A percentile compares a stretch with the other conserved stretches of the same genome.
phyloP scores from a whole-genome alignment of 768 basidiomycete genomes.

The Termitomyces sp. region DNA sequence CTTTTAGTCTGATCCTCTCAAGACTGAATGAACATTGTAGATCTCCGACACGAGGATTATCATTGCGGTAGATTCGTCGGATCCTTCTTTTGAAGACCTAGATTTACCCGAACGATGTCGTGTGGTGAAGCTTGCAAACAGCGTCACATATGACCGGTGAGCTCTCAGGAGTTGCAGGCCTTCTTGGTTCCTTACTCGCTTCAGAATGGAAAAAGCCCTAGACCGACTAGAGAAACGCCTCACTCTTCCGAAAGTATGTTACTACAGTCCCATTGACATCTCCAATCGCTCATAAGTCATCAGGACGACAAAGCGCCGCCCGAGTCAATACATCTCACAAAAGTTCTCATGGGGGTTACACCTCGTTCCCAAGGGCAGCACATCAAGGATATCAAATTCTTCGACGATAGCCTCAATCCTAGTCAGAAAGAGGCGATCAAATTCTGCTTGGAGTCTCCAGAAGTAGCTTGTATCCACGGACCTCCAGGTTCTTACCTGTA shows the following conservation, averaged over 20 bases:
- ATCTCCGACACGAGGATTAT: conserved; percentile 80
- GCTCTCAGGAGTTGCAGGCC: neutral
- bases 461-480: conserved; percentile 93
- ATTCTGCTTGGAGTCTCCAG: conserved; percentile 76
- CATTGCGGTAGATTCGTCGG: conserved; percentile 69
- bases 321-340: conserved; percentile 48
- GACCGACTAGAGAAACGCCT: conserved; percentile 55
- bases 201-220: conserved; percentile 85
- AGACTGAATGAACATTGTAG: conserved; percentile 30
- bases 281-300: neutral
- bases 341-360: conserved; percentile 69
- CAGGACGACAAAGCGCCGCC: conserved; percentile 39
- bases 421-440: conserved; percentile 83
- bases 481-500: conserved; percentile 70
- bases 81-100: conserved; percentile 57
- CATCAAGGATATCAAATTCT: conserved; percentile 52
- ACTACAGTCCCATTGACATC: neutral
- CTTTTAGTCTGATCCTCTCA: neutral
- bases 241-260: conserved; percentile 12
- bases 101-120: conserved; percentile 85
- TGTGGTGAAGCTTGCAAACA: conserved; percentile 87
- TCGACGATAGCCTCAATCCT: conserved; percentile 72
- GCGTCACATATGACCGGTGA: conserved; percentile 85
- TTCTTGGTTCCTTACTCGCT: neutral
- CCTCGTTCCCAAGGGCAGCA: conserved; percentile 37